Evolutionary conservation across 495 filamentous ascomycete genomes (phyloP).

Genomic region (Aspergillus ellipticus): DNA sequence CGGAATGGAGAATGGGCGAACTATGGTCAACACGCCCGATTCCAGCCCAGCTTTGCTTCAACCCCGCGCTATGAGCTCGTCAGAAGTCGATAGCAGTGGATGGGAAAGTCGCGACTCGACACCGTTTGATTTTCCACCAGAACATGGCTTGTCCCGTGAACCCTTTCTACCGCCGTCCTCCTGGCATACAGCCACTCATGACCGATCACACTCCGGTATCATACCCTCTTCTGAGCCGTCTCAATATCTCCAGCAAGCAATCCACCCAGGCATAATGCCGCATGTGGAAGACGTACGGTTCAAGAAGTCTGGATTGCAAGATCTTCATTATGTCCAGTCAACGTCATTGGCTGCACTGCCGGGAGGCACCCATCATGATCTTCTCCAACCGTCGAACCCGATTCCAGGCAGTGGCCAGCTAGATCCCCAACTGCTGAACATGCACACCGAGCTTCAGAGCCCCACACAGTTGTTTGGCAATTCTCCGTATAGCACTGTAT

Average conservation of each 20-base stretch:
- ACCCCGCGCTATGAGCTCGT: slow-evolving; percentile 22
- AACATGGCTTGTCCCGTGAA: slow-evolving; percentile 23
- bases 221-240: slow-evolving; percentile 49
- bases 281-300: slow-evolving; percentile 30
- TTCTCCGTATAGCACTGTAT: slow-evolving; percentile 9
- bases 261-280: slow-evolving; percentile 28
- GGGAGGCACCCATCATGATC: slow-evolving; percentile 50
- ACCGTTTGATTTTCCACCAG: slow-evolving; percentile 26
- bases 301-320: slow-evolving; percentile 28
- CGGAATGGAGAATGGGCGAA: slow-evolving; percentile 31
- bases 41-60: slow-evolving; percentile 22
- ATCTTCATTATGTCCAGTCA: slow-evolving; percentile 29
- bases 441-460: slow-evolving; percentile 17
- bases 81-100: slow-evolving; percentile 25
- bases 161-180: slow-evolving; percentile 25
- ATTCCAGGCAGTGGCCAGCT: slow-evolving; percentile 29
- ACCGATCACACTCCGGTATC: slow-evolving; percentile 52
- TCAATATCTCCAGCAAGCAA: slow-evolving; percentile 61
- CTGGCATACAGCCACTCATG: slow-evolving; percentile 54
- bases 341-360: slow-evolving; percentile 48
- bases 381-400: slow-evolving; percentile 39
- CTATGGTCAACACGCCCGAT: slow-evolving; percentile 15
- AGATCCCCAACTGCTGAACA: slow-evolving; percentile 42
- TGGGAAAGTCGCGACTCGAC: slow-evolving; percentile 32
- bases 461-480: slow-evolving; percentile 11